Percentiles rank a stretch among this genome's conserved stretches.
Conservation (phyloP, 2,329 filamentous ascomycete species). For the Fusarium denticulatum region DNA sequence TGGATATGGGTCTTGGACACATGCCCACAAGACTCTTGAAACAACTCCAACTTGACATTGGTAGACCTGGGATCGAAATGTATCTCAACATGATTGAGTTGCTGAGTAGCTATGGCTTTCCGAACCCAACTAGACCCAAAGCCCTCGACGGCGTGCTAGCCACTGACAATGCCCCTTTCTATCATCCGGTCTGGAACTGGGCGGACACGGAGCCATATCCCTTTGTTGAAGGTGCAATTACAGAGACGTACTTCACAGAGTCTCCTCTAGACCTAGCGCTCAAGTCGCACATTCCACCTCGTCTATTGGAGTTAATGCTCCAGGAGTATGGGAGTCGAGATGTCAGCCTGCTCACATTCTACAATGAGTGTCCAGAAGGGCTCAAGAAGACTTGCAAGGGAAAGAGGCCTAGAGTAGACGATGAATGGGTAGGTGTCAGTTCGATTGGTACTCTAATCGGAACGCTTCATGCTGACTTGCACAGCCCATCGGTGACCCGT, state of each 20-base stretch:
- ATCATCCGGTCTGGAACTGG: background rate
- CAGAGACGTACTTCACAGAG: background rate
- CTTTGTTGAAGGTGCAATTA: background rate
- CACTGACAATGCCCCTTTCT: background rate
- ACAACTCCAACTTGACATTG: background rate
- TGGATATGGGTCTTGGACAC: background rate
- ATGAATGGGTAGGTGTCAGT: background rate
- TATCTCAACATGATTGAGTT: conserved; percentile 1
- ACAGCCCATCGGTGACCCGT: background rate
- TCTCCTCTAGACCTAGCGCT: background rate
- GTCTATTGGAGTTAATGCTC: conserved; percentile 11
- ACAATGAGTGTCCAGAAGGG: background rate
- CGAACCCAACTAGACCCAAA: background rate
- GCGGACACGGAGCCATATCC: background rate
- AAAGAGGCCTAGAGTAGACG: background rate
- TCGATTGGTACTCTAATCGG: background rate
- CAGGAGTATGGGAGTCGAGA: background rate
- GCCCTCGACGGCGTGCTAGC: background rate
- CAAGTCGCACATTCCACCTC: conserved; percentile 4
- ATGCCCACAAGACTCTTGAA: background rate
- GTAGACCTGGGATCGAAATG: background rate
- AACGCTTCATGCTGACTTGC: background rate
- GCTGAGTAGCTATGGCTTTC: background rate
- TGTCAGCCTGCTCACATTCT: background rate
- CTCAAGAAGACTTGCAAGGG: background rate